Percentiles rank a stretch among this genome's conserved stretches.
Evolutionary conservation across 2,329 filamentous ascomycete species (phyloP).

Genomic region (Microdochium paspali): DNA sequence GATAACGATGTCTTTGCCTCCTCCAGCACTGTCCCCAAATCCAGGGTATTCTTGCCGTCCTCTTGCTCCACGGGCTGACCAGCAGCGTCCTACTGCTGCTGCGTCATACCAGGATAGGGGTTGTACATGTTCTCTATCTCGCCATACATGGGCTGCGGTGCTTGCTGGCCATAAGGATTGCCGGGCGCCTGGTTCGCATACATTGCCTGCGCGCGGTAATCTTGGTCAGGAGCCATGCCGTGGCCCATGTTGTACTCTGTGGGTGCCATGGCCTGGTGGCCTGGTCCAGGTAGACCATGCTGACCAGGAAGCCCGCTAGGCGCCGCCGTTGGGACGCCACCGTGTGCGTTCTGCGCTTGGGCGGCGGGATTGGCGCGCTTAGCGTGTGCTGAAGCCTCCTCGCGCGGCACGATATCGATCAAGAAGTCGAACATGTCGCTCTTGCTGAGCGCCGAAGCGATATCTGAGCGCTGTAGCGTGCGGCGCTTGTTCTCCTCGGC

Average conservation of each 20-base stretch:
- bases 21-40: too few relatives aligned
- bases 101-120: slow-evolving; percentile 67
- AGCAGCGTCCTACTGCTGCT: slow-evolving; percentile 47
- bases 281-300: slow-evolving; percentile 42
- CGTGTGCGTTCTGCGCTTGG: slow-evolving; percentile 33
- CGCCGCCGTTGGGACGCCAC: slow-evolving; percentile 29
- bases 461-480: slow-evolving; percentile 90
- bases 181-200: slow-evolving; percentile 71
- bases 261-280: slow-evolving; percentile 47
- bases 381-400: slow-evolving; percentile 73
- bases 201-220: slow-evolving; percentile 75
- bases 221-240: slow-evolving; percentile 56
- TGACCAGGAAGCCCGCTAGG: slow-evolving; percentile 43
- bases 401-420: slow-evolving; percentile 95
- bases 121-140: slow-evolving; percentile 75
- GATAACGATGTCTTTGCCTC: not conserved
- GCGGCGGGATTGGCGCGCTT: slow-evolving; percentile 56
- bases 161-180: slow-evolving; percentile 63
- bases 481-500: slow-evolving; percentile 97
- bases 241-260: slow-evolving; percentile 56
- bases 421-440: slow-evolving; percentile 99
- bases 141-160: slow-evolving; percentile 68
- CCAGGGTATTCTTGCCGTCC: too few relatives aligned
- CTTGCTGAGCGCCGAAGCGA: slow-evolving; percentile 89
- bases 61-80: not conserved